Evolutionary conservation across 495 filamentous ascomycete genomes (phyloP).

Genomic region (Tetracladium setigerum): DNA sequence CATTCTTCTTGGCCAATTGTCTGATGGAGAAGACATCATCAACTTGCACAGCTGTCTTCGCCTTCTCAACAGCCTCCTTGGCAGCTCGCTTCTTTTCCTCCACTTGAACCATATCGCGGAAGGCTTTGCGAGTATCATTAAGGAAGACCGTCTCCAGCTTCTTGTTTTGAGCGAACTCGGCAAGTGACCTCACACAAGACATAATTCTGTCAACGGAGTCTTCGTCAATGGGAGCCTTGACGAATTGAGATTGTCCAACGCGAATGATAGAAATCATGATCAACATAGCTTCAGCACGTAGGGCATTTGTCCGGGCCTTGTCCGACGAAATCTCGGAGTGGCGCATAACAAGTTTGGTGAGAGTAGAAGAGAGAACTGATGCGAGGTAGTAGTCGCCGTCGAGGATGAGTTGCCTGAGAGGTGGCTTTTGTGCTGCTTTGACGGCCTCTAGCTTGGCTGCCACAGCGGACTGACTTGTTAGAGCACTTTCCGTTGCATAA

Average conservation of each 20-base stretch:
- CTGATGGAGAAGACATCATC: slow-evolving; percentile 91
- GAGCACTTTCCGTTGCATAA: slow-evolving; percentile 92
- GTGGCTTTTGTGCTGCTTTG: slow-evolving; percentile 94
- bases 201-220: slow-evolving; percentile 97
- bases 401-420: slow-evolving; percentile 87
- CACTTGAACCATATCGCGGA: slow-evolving; percentile 95
- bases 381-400: slow-evolving; percentile 98
- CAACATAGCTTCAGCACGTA: slow-evolving; percentile 95
- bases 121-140: slow-evolving; percentile 92
- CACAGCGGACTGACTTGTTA: slow-evolving; percentile 84
- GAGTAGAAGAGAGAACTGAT: slow-evolving; percentile 84
- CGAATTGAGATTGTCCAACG: slow-evolving; percentile 95
- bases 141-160: slow-evolving; percentile 89
- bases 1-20: slow-evolving; percentile 87
- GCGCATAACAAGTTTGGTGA: slow-evolving; percentile 98
- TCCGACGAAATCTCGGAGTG: slow-evolving; percentile 92
- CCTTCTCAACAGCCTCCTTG: slow-evolving; percentile 84
- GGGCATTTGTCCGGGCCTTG: slow-evolving; percentile 78
- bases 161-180: slow-evolving; percentile 83
- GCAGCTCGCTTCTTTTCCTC: slow-evolving; percentile 95
- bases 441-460: slow-evolving; percentile 92
- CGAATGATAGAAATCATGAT: slow-evolving; percentile 98
- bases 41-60: slow-evolving; percentile 89
- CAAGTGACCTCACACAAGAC: slow-evolving; percentile 87
- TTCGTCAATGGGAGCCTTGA: slow-evolving; percentile 95